These are phyloP conservation scores for Colletotrichum noveboracense DNA, from an alignment of 2,329 filamentous ascomycete species.

Conservation along the genomic window DNA sequence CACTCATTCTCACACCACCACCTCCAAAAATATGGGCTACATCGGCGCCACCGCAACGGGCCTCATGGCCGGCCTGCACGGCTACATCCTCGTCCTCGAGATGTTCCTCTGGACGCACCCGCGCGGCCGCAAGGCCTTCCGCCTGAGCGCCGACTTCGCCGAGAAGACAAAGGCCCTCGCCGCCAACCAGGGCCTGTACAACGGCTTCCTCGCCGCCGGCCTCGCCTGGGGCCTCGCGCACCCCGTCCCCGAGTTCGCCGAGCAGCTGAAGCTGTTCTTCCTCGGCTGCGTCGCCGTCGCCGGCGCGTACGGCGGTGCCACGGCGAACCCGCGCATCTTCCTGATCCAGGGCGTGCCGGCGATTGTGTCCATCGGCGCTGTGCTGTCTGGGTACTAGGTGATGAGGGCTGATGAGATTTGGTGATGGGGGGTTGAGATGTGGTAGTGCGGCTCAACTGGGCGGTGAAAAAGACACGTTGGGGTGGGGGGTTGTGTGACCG, in stretches of 20 bases:
- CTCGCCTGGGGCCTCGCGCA: slow-evolving; percentile 53
- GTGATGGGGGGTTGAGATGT: not conserved
- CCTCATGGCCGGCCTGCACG: slow-evolving; percentile 46
- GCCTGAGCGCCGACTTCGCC: slow-evolving; percentile 49
- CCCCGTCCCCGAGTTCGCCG: slow-evolving; percentile 43
- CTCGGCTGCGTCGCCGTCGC: slow-evolving; percentile 49
- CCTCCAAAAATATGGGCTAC: slow-evolving; percentile 32
- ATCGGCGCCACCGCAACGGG: slow-evolving; percentile 38
- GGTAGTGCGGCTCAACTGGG: not conserved
- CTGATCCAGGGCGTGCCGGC: slow-evolving; percentile 47
- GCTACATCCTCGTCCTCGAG: slow-evolving; percentile 55
- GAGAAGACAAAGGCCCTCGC: slow-evolving; percentile 48
- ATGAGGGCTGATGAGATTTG: not conserved
- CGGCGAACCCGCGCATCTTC: slow-evolving; percentile 45
- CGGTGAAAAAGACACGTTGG: not conserved
- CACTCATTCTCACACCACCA: not conserved
- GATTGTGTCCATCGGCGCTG: slow-evolving; percentile 31
- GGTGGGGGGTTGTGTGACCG: not conserved
- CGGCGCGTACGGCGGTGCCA: slow-evolving; percentile 49
- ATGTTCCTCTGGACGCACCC: slow-evolving; percentile 56
- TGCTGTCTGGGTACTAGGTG: slow-evolving; percentile 28
- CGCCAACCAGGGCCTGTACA: slow-evolving; percentile 58
- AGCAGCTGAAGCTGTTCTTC: slow-evolving; percentile 54
- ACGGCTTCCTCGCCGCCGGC: slow-evolving; percentile 57
- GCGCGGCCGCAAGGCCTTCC: slow-evolving; percentile 49